A percentile compares a stretch with the other conserved stretches of the same genome.
Conservation (phyloP, 2,329 filamentous ascomycete genomes). For the Pseudogymnoascus sp. region DNA sequence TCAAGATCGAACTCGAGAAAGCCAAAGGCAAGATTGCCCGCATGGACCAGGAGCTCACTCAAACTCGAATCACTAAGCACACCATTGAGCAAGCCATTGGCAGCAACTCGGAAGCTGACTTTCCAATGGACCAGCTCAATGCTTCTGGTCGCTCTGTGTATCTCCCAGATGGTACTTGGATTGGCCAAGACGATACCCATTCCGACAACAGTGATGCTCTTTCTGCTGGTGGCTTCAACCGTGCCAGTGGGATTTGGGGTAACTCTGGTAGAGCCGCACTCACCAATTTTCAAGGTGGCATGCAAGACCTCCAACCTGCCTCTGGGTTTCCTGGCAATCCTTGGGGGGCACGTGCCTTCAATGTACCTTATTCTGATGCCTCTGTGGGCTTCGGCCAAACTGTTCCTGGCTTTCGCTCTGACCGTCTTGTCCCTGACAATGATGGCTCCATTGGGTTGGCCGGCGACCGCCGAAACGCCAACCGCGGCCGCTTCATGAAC, state of each 20-base stretch:
- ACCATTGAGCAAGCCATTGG: conserved; percentile 48
- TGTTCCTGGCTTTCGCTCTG: conserved; percentile 21
- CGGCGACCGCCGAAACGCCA: conserved; percentile 20
- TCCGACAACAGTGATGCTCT: conserved; percentile 50
- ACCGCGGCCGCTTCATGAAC: conserved; percentile 22
- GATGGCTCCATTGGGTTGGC: conserved; percentile 22
- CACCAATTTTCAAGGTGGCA: conserved; percentile 12
- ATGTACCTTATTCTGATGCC: conserved; percentile 25
- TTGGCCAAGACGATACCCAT: conserved; percentile 42
- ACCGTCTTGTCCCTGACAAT: conserved; percentile 24
- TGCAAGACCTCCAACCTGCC: conserved; percentile 22
- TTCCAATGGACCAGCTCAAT: conserved; percentile 21
- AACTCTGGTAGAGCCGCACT: conserved; percentile 35
- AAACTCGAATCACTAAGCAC: conserved; percentile 51
- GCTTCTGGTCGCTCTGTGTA: conserved; percentile 30
- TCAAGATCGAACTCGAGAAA: conserved; percentile 63
- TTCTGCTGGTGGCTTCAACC: conserved; percentile 43
- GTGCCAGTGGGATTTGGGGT: conserved; percentile 49
- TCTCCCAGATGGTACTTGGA: conserved; percentile 42
- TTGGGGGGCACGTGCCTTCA: conserved; percentile 38
- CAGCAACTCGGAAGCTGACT: conserved; percentile 38
- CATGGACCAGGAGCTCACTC: conserved; percentile 62
- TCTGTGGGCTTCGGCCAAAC: conserved; percentile 18
- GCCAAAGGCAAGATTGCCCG: conserved; percentile 62
- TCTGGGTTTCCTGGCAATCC: conserved; percentile 33